Evolutionary conservation across 1,139 yeast species (phyloP).

Genomic region (Pneumocystis wakefieldiae): DNA sequence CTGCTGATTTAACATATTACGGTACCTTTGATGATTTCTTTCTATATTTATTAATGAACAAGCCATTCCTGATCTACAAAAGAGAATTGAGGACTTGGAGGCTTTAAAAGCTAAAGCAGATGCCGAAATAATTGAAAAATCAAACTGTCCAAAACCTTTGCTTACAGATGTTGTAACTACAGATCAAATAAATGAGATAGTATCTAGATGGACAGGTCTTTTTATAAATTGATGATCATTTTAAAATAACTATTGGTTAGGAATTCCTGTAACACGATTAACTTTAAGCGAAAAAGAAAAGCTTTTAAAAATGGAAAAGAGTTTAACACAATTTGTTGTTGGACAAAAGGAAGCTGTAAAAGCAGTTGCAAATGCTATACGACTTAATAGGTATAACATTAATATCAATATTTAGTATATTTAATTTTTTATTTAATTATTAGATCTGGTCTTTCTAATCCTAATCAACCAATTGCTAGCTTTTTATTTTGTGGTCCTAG

Average conservation of each 20-base stretch:
- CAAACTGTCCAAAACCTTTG: conserved; percentile 34
- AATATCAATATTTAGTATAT: background rate
- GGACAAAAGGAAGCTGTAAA: conserved; percentile 95
- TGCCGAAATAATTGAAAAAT: conserved; percentile 21
- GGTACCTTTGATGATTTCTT: conserved; percentile 67
- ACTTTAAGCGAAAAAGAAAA: conserved; percentile 91
- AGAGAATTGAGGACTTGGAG: conserved; percentile 63
- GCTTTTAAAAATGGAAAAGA: conserved; percentile 87
- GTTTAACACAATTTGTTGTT: conserved; percentile 65
- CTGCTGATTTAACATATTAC: conserved; percentile 87
- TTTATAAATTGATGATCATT: background rate
- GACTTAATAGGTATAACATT: conserved; percentile 30
- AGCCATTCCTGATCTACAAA: conserved; percentile 29
- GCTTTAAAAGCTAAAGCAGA: conserved; percentile 54
- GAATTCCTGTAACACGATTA: conserved; percentile 86
- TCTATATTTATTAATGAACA: background rate
- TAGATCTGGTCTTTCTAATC: conserved; percentile 91
- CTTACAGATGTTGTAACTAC: conserved; percentile 80
- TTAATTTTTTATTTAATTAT: conserved; percentile 23
- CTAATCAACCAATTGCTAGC: conserved; percentile 79
- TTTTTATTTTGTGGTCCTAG: conserved; percentile 88
- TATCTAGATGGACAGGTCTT: conserved; percentile 81
- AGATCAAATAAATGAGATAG: conserved; percentile 91
- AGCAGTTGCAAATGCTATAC: conserved; percentile 87
- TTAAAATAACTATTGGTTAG: background rate